Conservation (phyloP, 116 monocot genomes). For the Trichopus zeylanicus region DNA sequence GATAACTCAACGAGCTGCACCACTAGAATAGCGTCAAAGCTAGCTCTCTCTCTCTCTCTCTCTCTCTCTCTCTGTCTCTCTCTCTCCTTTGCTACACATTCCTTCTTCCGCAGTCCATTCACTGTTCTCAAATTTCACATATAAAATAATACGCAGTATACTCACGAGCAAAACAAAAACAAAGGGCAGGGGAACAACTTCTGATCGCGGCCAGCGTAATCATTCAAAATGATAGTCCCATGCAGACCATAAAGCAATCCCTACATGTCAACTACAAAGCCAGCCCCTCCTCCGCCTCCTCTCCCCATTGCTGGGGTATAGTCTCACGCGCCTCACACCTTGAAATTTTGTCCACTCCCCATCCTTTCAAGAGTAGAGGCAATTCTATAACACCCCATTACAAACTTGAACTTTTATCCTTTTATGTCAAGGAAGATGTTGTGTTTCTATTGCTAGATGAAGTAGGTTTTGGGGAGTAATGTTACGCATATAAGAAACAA, state of each 20-base stretch:
- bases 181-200: conserved; percentile 9
- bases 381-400: too few species aligned
- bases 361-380: too few species aligned
- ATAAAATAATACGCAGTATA: background rate
- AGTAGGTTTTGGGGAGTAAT: too few species aligned
- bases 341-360: background rate
- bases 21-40: background rate
- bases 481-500: too few species aligned
- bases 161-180: too few species aligned
- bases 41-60: background rate
- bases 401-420: too few species aligned
- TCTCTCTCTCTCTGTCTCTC: background rate
- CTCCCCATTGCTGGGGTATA: background rate
- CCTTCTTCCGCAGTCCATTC: background rate
- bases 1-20: background rate
- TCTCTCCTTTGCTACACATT: too few species aligned
- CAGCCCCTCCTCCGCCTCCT: background rate
- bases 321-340: background rate
- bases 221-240: conserved; percentile 18
- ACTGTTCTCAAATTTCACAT: background rate
- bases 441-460: too few species aligned
- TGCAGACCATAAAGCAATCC: too few species aligned
- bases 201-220: conserved; percentile 17
- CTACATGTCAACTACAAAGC: too few species aligned
- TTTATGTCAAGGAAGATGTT: too few species aligned